Base-by-base conservation (phyloP, 495 filamentous ascomycete genomes). In the Tuber magnatum region DNA sequence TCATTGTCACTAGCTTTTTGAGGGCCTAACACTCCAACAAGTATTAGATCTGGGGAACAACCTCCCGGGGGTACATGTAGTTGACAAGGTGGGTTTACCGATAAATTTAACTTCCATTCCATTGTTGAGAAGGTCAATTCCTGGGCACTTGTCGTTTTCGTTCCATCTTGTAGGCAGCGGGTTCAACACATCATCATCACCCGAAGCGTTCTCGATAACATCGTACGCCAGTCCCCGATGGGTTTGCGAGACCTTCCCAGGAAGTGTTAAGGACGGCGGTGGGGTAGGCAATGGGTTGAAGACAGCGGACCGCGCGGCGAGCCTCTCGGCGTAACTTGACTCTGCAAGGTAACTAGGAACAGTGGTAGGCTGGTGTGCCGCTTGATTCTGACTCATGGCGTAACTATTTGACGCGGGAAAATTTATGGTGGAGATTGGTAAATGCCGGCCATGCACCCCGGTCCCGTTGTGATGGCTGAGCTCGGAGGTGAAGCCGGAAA, bases 151-250 rank as follows among this genome's bases (percentile, higher is more conserved):
- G 83, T 97, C 94, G 18, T 86, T 85, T 48, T 89, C 90, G 77
- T 89, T 95, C 94, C 94, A 97, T 80, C 88, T 89, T 1, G 90
- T 90, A 72, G 95, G 95, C 70, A 98, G 86, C 20, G 91, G 91
- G 56, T 87, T 85, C 56, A 91, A 80, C 5, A 82, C 78, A 70
- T 91, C 89, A 74, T 89, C 87, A 39, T 88, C 85, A 42, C 84
- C 77, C 14, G 92, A 88, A 71, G 88, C 86, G 77, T 93, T 89
- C 84, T 97, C 95, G 78, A 97, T 91, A 68, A 97, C 86, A 80
- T 97, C 93, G 84, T 91, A 93, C 18, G 92, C 89, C 85, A 95
- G 89, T 18, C 94, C 94, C 28, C 92, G 87, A 81, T 97, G 93
- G 10, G 91, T 89, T 16, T 92, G 86, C 8, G 88, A 86, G 84